Percentiles rank a stretch among this genome's conserved stretches.
These are phyloP conservation scores for Boletus fagicola DNA, from an alignment of 768 basidiomycete genomes.

Conservation along the genomic window DNA sequence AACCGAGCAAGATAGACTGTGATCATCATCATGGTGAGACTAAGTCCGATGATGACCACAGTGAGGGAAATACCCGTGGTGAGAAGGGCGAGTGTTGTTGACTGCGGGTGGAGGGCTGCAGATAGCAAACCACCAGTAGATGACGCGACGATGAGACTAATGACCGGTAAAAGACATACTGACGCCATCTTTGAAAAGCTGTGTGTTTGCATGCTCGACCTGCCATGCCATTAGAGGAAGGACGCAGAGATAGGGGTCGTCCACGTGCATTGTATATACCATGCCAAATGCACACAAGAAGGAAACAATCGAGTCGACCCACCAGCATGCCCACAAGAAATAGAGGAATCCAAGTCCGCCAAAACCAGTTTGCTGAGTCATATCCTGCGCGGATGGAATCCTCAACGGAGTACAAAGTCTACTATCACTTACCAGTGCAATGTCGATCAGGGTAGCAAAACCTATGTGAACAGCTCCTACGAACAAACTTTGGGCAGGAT, in stretches of 20 bases:
- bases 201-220: conserved; percentile 46
- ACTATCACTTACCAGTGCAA: conserved; percentile 33
- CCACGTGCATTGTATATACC: conserved; percentile 46
- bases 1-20: conserved; percentile 46
- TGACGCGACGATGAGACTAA: conserved; percentile 53
- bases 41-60: conserved; percentile 47
- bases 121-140: conserved; percentile 49
- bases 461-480: conserved; percentile 47
- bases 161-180: conserved; percentile 51
- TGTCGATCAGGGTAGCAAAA: conserved; percentile 42
- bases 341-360: conserved; percentile 40
- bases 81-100: conserved; percentile 38
- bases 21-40: conserved; percentile 49
- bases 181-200: conserved; percentile 40
- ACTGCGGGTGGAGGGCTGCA: conserved; percentile 35
- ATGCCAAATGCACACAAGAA: conserved; percentile 47
- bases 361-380: conserved; percentile 37
- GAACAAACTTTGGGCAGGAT: conserved; percentile 46
- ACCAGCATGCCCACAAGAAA: conserved; percentile 51
- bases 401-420: neutral
- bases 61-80: conserved; percentile 44
- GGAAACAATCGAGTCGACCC: conserved; percentile 44
- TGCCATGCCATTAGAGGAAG: conserved; percentile 22
- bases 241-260: neutral
- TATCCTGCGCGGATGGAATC: conserved; percentile 17